Evolutionary conservation across 352 stramenopile genomes (phyloP).

Genomic region (Phytophthora pisi): DNA sequence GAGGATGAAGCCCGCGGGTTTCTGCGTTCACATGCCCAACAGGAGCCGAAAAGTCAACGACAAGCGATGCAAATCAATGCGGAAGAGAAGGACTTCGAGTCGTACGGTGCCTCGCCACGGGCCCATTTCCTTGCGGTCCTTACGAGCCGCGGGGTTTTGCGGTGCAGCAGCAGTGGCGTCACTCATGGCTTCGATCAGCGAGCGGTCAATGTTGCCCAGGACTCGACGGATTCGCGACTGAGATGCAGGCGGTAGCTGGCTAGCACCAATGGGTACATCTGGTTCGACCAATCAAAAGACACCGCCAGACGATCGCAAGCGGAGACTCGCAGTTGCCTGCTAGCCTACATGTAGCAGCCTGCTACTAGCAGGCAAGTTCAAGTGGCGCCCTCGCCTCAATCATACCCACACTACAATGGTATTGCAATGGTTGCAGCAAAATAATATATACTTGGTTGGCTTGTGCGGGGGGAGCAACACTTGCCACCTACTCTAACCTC

Average conservation of each 20-base stretch:
- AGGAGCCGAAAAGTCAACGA: not conserved
- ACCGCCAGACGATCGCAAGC: no score
- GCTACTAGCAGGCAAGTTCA: no score
- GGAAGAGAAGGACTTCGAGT: not conserved
- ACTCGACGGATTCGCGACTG: slow-evolving; percentile 20
- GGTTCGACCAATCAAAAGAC: slow-evolving; percentile 5
- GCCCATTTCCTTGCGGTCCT: slow-evolving; percentile 19
- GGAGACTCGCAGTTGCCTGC: no score
- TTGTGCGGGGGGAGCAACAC: not conserved
- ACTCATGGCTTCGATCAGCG: slow-evolving; percentile 11
- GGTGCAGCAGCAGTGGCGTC: not conserved
- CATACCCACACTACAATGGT: no score
- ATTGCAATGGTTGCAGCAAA: not conserved
- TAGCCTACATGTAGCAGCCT: no score
- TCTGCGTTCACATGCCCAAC: slow-evolving; percentile 9
- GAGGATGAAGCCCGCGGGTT: slow-evolving; percentile 32
- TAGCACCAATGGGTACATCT: slow-evolving; percentile 19
- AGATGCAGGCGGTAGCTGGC: not conserved
- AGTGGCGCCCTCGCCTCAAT: no score
- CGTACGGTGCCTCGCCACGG: slow-evolving; percentile 29
- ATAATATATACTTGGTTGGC: slow-evolving; percentile 24
- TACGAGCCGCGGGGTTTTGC: slow-evolving; percentile 1
- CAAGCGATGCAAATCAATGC: not conserved
- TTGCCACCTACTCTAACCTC: slow-evolving; percentile 45
- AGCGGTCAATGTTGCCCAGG: not conserved